These are phyloP conservation scores for Neospora caninum DNA, from an alignment of 169 alveolate genomes.

Conservation along the genomic window DNA sequence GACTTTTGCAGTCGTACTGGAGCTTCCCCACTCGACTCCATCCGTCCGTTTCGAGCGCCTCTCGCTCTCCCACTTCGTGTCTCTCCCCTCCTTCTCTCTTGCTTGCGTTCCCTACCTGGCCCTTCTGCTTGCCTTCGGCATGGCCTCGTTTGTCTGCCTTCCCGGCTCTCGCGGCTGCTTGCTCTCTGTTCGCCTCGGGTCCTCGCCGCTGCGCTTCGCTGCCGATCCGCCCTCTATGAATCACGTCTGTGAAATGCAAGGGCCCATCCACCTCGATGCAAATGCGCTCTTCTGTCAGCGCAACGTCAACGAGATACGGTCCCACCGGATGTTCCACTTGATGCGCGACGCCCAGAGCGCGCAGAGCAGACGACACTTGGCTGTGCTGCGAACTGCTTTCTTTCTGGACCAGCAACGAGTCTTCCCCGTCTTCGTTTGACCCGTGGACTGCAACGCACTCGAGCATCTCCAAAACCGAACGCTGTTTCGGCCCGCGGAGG, in stretches of 20 bases:
- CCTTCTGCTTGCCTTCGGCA: not conserved
- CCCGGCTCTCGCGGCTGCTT: not conserved
- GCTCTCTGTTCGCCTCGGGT: not conserved
- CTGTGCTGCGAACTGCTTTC: slow-evolving; percentile 60
- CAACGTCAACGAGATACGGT: slow-evolving; percentile 32
- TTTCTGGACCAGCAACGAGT: not conserved
- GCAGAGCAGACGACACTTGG: slow-evolving; percentile 32
- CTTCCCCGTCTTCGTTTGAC: not conserved
- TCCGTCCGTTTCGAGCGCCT: not conserved
- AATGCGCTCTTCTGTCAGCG: not conserved
- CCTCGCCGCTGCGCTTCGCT: too few relatives aligned
- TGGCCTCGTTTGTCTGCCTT: not conserved
- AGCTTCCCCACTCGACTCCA: not conserved
- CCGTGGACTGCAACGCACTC: not conserved
- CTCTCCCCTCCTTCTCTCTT: not conserved
- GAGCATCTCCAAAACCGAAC: not conserved
- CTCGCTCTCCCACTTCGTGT: not conserved
- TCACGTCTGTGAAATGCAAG: slow-evolving; percentile 20
- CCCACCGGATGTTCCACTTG: slow-evolving; percentile 10
- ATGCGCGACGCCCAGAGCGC: slow-evolving; percentile 24
- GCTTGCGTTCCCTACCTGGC: not conserved
- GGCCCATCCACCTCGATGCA: slow-evolving; percentile 58
- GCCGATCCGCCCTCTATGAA: not conserved
- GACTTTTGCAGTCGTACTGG: slow-evolving; percentile 24
- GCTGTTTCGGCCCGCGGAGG: not conserved